These are phyloP conservation scores for Ascochyta fabae DNA, from an alignment of 2,329 filamentous ascomycete genomes.

Conservation along the genomic window DNA sequence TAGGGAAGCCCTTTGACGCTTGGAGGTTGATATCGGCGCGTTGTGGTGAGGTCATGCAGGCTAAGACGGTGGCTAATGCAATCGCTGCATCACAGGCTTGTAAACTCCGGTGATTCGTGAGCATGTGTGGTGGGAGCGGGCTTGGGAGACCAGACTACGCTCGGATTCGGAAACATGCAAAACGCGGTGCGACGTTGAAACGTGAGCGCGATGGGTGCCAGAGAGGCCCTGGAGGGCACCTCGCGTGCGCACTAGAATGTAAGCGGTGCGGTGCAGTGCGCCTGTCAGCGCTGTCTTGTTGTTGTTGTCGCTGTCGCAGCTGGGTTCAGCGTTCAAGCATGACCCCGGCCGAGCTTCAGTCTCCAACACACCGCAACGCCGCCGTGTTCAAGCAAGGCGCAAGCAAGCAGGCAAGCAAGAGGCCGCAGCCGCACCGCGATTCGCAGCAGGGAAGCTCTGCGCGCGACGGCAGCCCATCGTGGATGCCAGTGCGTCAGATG, in stretches of 20 bases:
- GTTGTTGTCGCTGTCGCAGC: not conserved
- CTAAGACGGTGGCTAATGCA: slow-evolving; percentile 24
- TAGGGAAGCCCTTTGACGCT: slow-evolving; percentile 6
- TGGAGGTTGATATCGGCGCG: slow-evolving; percentile 13
- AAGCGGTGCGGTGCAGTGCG: not conserved
- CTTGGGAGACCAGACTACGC: slow-evolving; percentile 3
- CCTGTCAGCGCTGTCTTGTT: not conserved
- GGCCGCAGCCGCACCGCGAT: not conserved
- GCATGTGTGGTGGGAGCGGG: not conserved
- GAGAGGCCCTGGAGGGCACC: not conserved
- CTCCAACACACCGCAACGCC: not conserved
- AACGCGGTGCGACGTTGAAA: slow-evolving; percentile 16
- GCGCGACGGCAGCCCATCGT: slow-evolving; percentile 10
- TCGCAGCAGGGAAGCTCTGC: slow-evolving; percentile 6
- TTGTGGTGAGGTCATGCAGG: slow-evolving; percentile 33
- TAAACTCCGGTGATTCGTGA: not conserved
- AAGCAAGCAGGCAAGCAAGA: not conserved
- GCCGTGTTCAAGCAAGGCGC: not conserved
- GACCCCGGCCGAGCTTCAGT: no score
- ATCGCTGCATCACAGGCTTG: slow-evolving; percentile 18
- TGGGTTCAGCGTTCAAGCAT: not conserved
- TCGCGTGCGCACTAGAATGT: slow-evolving; percentile 16
- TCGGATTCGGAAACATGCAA: slow-evolving; percentile 9
- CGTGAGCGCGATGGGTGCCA: slow-evolving; percentile 14
- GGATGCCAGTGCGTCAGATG: slow-evolving; percentile 20